Conservation (phyloP, 148 eudicot species). For the Suaeda aralocaspica region DNA sequence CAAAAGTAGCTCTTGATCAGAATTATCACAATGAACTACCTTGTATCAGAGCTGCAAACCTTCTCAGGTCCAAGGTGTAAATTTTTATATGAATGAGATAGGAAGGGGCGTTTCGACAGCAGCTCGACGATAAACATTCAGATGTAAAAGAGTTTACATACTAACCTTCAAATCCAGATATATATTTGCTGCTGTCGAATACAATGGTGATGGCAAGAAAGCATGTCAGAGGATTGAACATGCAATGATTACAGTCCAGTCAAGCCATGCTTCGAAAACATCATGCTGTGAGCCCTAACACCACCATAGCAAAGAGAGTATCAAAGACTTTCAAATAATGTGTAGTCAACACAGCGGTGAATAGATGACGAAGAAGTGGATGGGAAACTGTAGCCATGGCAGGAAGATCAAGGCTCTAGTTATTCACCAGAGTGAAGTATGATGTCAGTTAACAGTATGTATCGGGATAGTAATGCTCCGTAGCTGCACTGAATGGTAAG, state of each 20-base stretch:
- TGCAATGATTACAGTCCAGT: constrained; percentile 46
- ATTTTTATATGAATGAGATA: constrained; percentile 33
- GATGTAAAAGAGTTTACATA: constrained; percentile 66
- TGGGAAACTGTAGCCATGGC: constrained; percentile 83
- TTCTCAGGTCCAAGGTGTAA: constrained; percentile 40
- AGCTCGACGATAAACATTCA: constrained; percentile 46
- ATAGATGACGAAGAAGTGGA: constrained; percentile 71
- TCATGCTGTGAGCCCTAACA: constrained; percentile 39
- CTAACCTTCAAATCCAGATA: constrained; percentile 70
- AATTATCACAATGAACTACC: constrained; percentile 63
- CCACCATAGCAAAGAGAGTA: constrained; percentile 33
- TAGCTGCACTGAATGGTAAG: constrained; percentile 60
- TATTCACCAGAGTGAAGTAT: constrained; percentile 62
- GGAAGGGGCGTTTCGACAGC: constrained; percentile 55
- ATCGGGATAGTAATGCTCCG: constrained; percentile 45
- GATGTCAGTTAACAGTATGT: constrained; percentile 44
- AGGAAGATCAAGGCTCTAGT: constrained; percentile 77
- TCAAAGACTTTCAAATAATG: constrained; percentile 40
- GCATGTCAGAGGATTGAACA: constrained; percentile 49
- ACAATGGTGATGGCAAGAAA: constrained; percentile 54
- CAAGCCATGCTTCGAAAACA: constrained; percentile 54
- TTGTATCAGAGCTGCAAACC: constrained; percentile 49
- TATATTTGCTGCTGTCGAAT: constrained; percentile 64
- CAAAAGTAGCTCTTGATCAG: constrained; percentile 78
- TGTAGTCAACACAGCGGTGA: constrained; percentile 40